Base-by-base conservation (phyloP, 148 eudicot genomes). In the Cornus suecica region DNA sequence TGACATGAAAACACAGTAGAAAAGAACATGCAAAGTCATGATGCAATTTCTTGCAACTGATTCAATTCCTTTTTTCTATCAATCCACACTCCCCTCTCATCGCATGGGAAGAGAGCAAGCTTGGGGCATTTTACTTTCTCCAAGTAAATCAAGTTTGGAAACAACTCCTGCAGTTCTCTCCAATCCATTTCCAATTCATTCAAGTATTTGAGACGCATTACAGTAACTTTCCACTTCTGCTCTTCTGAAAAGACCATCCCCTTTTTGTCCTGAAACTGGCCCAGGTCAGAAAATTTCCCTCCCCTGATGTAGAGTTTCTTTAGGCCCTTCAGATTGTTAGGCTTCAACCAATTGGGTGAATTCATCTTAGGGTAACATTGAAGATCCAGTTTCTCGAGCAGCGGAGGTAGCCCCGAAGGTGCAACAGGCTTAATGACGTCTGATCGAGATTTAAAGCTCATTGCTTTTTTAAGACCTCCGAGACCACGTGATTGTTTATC, bases 281-380 rank as follows among this genome's bases (percentile, higher is more conserved):
- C 79, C 31, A 81, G 75, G 51, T 76, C 80, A 58, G 34, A 26
- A 4, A 88, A 60, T 18, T 79, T 71, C 3, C 91, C 91, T 4
- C 88, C 89, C 61, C 85, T 84, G 25, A 88, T 77, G 68, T 84
- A 88, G 2, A 88, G 77, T 65, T 84, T 84, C 73, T 68, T 31
- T 74, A 88, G 42, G 3, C 23, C 41, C 20, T 32, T 5, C 74
- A 83, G 58, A 6, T 73, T 70, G 0, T 2, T 22, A 16, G 78
- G 78, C 10, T 9, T 74, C 72, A 72, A 67, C 83, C 84, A 88
- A 13, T 11, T 23, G 5, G 82, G 74, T 71, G 80, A 28, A 11
- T 10, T 63, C 1, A 1, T 25, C n/a, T 24, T 22, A 32, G 88
- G 88, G 7, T 72, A 78, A 75, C 76, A 76, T 30, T 78, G 72